Conservation (phyloP, 441 rosid species). For the Isatis lusitanica region DNA sequence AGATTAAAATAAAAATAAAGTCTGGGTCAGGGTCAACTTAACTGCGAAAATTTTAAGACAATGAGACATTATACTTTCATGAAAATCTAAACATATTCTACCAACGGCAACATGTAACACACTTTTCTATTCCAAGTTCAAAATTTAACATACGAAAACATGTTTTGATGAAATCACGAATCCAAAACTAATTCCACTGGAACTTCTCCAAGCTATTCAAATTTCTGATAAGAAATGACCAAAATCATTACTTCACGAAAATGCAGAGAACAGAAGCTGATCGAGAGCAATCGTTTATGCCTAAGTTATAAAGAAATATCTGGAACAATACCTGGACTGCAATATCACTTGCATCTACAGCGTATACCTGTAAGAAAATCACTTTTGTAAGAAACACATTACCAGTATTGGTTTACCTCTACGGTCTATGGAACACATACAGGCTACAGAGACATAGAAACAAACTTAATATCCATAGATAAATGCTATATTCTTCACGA, state of each 20-base stretch:
- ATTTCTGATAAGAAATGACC: not conserved
- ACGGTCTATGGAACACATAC: slow-evolving; percentile 9
- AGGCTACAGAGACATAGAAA: not conserved
- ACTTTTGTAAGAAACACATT: slow-evolving; percentile 19
- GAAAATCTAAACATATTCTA: slow-evolving; percentile 1
- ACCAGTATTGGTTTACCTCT: slow-evolving; percentile 4
- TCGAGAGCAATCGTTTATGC: not conserved
- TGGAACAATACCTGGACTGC: slow-evolving; percentile 79
- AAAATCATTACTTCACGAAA: not conserved
- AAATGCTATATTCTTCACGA: slow-evolving; percentile 13
- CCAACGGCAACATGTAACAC: not conserved
- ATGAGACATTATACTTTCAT: slow-evolving; percentile 2
- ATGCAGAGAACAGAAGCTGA: slow-evolving; percentile 1
- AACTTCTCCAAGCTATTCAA: not conserved
- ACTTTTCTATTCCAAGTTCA: slow-evolving; percentile 13
- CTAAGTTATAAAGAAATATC: slow-evolving; percentile 10
- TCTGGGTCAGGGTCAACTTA: not conserved
- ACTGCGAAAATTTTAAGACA: not conserved
- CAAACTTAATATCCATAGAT: not conserved
- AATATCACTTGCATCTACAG: slow-evolving; percentile 97
- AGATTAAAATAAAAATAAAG: not conserved
- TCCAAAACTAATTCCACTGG: not conserved
- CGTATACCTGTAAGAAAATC: slow-evolving; percentile 71
- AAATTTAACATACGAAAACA: not conserved
- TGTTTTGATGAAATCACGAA: not conserved